Evolutionary conservation across 306 rosid genomes (phyloP).

Genomic region (Cicer bijugum): DNA sequence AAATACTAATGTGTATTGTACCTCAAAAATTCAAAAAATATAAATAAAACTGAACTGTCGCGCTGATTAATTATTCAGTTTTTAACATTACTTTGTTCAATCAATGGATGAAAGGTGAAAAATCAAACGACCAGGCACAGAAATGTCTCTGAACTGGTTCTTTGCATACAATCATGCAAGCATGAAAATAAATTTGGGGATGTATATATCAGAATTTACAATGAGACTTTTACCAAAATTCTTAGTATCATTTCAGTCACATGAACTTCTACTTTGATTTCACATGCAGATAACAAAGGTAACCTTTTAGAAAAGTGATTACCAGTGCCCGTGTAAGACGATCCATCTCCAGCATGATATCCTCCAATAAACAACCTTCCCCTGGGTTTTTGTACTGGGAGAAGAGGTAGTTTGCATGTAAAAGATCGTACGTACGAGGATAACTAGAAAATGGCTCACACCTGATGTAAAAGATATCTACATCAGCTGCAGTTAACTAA

Average conservation of each 20-base stretch:
- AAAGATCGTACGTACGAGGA: constrained; percentile 85
- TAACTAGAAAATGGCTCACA: constrained; percentile 93
- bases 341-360: constrained; percentile 94
- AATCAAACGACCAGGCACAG: constrained; percentile 6
- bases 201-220: constrained; percentile 3
- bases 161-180: constrained; percentile 7
- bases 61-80: not conserved
- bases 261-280: constrained; percentile 29
- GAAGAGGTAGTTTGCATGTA: constrained; percentile 80
- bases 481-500: constrained; percentile 41
- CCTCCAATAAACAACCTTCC: constrained; percentile 74
- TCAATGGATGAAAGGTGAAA: constrained; percentile 12
- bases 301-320: constrained; percentile 33
- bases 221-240: not conserved
- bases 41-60: not conserved
- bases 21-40: not conserved
- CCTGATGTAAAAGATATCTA: constrained; percentile 56
- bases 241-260: constrained; percentile 19
- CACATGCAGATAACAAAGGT: constrained; percentile 33
- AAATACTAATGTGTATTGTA: not conserved
- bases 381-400: constrained; percentile 66
- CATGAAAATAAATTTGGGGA: constrained; percentile 2
- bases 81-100: constrained; percentile 14
- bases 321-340: constrained; percentile 88
- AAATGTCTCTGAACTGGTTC: not conserved